Percentiles rank a stretch among this genome's conserved stretches.
phyloP scores from a whole-genome alignment of 192 early-diverging fungal genomes.

The Backusella westeae region DNA sequence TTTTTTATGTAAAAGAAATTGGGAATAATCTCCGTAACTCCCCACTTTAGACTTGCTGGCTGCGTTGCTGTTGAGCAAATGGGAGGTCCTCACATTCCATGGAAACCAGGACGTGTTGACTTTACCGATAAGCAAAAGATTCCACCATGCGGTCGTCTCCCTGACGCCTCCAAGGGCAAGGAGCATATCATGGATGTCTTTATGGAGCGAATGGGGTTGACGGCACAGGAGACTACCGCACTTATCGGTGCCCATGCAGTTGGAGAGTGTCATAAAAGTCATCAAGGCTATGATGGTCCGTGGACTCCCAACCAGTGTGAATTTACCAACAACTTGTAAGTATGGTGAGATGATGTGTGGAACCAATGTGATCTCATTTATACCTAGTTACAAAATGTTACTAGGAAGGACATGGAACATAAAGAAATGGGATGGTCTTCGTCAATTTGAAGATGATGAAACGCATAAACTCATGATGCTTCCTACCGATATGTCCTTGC shows the following conservation, averaged over 20 bases:
- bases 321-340: constrained; percentile 50
- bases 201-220: constrained; percentile 61
- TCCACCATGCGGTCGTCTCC: constrained; percentile 66
- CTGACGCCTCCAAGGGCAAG: constrained; percentile 58
- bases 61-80: constrained; percentile 67
- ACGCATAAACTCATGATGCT: constrained; percentile 63
- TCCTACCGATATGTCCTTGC: constrained; percentile 65
- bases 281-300: constrained; percentile 56
- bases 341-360: not conserved
- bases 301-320: constrained; percentile 44
- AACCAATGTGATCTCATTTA: not conserved
- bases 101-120: constrained; percentile 56
- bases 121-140: constrained; percentile 40
- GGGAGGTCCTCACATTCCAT: constrained; percentile 64
- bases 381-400: constrained; percentile 32
- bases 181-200: constrained; percentile 60
- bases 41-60: constrained; percentile 49
- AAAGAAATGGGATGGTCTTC: constrained; percentile 37
- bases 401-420: constrained; percentile 27
- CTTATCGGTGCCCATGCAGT: constrained; percentile 65
- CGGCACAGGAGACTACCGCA: constrained; percentile 65
- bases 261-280: constrained; percentile 61
- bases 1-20: not conserved
- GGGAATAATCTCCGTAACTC: not conserved
- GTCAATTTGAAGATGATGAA: constrained; percentile 34